Conservation (phyloP, 2,329 filamentous ascomycete species). For the Botrytis byssoidea region DNA sequence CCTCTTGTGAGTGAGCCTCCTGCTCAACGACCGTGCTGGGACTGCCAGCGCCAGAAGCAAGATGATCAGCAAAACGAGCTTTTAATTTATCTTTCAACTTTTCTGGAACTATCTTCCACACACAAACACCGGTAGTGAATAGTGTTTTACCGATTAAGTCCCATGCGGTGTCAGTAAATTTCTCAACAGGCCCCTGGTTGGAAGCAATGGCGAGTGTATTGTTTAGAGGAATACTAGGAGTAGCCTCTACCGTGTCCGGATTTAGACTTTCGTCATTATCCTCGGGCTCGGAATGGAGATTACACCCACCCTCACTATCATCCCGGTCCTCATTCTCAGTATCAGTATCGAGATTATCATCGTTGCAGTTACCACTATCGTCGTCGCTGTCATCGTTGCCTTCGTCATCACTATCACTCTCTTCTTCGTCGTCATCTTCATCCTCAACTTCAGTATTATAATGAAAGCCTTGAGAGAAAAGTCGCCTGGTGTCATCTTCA, state of each 20-base stretch:
- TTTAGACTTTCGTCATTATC: not conserved
- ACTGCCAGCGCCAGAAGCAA: not conserved
- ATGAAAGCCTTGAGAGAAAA: not conserved
- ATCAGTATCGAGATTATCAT: not conserved
- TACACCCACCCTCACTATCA: not conserved
- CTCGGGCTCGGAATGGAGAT: not conserved
- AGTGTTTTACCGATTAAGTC: not conserved
- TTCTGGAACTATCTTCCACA: not conserved
- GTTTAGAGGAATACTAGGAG: not conserved
- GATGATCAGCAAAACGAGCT: not conserved
- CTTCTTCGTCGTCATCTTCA: no score
- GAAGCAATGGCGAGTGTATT: not conserved
- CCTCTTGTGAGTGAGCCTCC: not conserved
- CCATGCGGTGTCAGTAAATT: not conserved
- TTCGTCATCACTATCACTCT: no score
- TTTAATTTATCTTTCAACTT: not conserved
- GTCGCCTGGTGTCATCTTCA: no score
- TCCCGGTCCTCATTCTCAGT: not conserved
- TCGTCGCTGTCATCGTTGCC: no score
- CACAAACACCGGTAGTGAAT: not conserved
- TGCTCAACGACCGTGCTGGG: not conserved
- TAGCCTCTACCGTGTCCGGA: not conserved
- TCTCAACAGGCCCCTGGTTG: not conserved
- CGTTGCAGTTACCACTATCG: no score
- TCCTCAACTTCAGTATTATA: not conserved